phyloP scores from a whole-genome alignment of 352 stramenopile genomes.

The Blastocystis sp. region DNA sequence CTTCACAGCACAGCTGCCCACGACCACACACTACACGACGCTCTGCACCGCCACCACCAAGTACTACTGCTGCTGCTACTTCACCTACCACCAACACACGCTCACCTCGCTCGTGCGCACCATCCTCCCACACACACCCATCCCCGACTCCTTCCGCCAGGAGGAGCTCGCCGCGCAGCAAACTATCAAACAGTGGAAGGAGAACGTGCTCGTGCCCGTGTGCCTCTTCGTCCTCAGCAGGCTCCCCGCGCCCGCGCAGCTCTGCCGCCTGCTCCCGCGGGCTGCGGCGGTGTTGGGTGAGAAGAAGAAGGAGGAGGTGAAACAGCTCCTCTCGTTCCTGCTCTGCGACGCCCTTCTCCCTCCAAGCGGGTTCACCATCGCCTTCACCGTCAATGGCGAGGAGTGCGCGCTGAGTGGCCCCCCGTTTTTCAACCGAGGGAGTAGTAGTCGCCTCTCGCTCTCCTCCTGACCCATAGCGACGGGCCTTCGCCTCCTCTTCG shows the following conservation, averaged over 20 bases:
- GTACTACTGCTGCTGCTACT: slow-evolving; percentile 39
- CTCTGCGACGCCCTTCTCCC: not conserved
- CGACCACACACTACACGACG: slow-evolving; percentile 21
- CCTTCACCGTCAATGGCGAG: not conserved
- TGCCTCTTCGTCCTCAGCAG: not conserved
- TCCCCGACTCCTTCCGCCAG: not conserved
- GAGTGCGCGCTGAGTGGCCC: not conserved
- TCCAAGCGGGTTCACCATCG: not conserved
- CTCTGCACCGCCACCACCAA: slow-evolving; percentile 12
- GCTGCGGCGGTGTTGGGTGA: not conserved
- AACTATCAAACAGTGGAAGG: slow-evolving; percentile 4
- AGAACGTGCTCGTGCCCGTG: not conserved
- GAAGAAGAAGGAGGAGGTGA: not conserved
- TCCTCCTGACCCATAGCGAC: not conserved
- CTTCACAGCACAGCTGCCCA: not conserved
- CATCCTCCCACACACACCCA: not conserved
- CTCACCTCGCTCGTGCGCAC: not conserved
- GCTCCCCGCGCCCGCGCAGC: not conserved
- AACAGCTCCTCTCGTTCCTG: not conserved
- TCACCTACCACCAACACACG: not conserved
- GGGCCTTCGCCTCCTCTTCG: slow-evolving; percentile 5
- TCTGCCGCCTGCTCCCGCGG: not conserved
- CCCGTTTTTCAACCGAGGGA: not conserved
- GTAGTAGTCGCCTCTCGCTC: not conserved
- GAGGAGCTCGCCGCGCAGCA: not conserved